Evolutionary conservation across 495 filamentous ascomycete species (phyloP).

Genomic region (Podospora anserina): DNA sequence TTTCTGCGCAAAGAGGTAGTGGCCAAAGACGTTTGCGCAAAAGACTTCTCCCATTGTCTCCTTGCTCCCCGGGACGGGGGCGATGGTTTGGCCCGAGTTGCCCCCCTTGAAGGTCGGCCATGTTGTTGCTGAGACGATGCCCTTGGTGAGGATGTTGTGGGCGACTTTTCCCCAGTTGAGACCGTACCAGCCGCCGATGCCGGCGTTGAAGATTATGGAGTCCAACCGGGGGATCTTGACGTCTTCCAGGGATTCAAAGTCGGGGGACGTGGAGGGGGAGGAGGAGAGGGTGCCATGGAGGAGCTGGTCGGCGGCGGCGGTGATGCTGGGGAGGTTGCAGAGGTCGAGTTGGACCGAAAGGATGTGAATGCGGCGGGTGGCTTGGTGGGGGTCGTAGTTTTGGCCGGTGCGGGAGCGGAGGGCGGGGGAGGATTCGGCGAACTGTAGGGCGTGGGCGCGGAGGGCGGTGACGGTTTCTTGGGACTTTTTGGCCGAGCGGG

Average conservation of each 20-base stretch:
- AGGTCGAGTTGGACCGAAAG: conserved; percentile 57
- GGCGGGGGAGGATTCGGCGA: conserved; percentile 36
- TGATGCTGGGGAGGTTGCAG: conserved; percentile 51
- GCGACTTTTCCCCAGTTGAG: conserved; percentile 65
- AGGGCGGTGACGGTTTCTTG: conserved; percentile 55
- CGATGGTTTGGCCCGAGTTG: conserved; percentile 52
- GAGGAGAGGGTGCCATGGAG: conserved; percentile 50
- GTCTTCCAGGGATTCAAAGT: conserved; percentile 40
- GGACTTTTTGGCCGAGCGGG: conserved; percentile 59
- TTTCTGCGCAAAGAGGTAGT: conserved; percentile 84
- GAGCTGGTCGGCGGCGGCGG: conserved; percentile 44
- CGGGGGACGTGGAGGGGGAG: conserved; percentile 35
- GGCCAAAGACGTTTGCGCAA: conserved; percentile 88
- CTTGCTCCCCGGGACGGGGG: conserved; percentile 32
- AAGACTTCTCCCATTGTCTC: conserved; percentile 68
- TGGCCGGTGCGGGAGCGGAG: conserved; percentile 39
- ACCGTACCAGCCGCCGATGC: conserved; percentile 80
- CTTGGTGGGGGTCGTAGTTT: conserved; percentile 42
- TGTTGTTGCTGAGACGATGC: conserved; percentile 65
- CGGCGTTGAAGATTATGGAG: conserved; percentile 80
- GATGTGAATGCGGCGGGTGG: conserved; percentile 51
- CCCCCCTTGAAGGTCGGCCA: conserved; percentile 75
- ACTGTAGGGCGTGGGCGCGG: conserved; percentile 48
- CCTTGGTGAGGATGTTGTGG: conserved; percentile 56
- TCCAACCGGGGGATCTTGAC: conserved; percentile 69